Evolutionary conservation across 2,329 filamentous ascomycete species (phyloP).

Genomic region (Westerdykella sp.): DNA sequence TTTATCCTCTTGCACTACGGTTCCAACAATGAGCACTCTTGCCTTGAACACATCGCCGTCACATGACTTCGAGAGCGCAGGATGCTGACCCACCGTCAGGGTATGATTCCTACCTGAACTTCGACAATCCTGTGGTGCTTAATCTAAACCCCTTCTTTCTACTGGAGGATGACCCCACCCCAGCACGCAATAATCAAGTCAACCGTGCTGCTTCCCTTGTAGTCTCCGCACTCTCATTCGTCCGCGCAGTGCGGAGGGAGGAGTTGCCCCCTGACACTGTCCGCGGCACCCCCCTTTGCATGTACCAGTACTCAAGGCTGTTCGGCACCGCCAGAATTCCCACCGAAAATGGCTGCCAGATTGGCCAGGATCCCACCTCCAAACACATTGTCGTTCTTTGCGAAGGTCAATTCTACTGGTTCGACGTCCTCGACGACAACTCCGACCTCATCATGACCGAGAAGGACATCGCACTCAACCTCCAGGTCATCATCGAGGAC

Average conservation of each 20-base stretch:
- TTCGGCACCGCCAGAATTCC: conserved; percentile 94
- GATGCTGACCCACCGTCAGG: conserved; percentile 48
- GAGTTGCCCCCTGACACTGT: conserved; percentile 86
- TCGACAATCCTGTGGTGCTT: conserved; percentile 92
- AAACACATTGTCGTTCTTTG: conserved; percentile 92
- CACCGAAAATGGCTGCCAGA: conserved; percentile 89
- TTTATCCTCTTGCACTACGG: neutral
- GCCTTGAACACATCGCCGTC: neutral
- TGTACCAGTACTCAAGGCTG: conserved; percentile 95
- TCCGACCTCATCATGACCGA: conserved; percentile 96
- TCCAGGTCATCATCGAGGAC: conserved; percentile 88
- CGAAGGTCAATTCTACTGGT: conserved; percentile 97
- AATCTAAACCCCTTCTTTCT: conserved; percentile 98
- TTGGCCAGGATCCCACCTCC: conserved; percentile 87
- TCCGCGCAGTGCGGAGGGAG: conserved; percentile 85
- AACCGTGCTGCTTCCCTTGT: conserved; percentile 89
- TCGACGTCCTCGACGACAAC: conserved; percentile 92
- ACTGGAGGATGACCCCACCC: conserved; percentile 93
- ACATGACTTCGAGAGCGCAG: neutral
- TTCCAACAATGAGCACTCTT: neutral
- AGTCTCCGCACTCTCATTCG: conserved; percentile 83
- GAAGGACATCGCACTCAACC: conserved; percentile 82
- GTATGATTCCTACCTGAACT: conserved; percentile 99
- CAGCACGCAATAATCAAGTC: conserved; percentile 92
- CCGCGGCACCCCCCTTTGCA: conserved; percentile 79